phyloP scores from a whole-genome alignment of 2,329 filamentous ascomycete genomes.

The Colletotrichum sp. region DNA sequence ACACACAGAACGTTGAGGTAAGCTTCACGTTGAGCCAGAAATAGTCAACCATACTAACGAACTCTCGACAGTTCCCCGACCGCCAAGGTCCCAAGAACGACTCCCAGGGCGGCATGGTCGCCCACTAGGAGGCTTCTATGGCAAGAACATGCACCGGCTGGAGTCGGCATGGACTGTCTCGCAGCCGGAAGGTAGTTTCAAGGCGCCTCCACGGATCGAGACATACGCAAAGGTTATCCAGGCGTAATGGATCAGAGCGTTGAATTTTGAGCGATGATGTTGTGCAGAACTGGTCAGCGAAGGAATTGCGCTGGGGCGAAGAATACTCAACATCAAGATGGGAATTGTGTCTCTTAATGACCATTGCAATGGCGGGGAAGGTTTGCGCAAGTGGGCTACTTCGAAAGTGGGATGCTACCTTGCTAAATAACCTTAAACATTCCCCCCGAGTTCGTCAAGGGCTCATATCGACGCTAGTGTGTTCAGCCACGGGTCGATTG shows the following conservation, averaged over 20 bases:
- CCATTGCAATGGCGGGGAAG: background rate
- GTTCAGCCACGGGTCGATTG: background rate
- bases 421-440: background rate
- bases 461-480: conserved; percentile 7
- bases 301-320: background rate
- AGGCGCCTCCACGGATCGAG: background rate
- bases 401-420: background rate
- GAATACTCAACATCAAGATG: background rate
- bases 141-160: background rate
- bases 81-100: conserved; percentile 61
- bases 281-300: background rate
- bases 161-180: background rate
- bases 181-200: background rate
- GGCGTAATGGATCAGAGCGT: background rate
- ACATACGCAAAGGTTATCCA: background rate
- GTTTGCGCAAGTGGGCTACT: background rate
- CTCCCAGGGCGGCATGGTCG: conserved; percentile 46
- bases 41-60: background rate
- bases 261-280: background rate
- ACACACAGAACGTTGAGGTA: conserved; percentile 66
- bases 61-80: conserved; percentile 49
- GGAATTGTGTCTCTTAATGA: background rate
- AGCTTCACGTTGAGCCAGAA: conserved; percentile 20
- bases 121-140: conserved; percentile 37
- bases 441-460: conserved; percentile 2